These are phyloP conservation scores for Pulveroboletus frians DNA, from an alignment of 768 basidiomycete genomes.

Conservation along the genomic window DNA sequence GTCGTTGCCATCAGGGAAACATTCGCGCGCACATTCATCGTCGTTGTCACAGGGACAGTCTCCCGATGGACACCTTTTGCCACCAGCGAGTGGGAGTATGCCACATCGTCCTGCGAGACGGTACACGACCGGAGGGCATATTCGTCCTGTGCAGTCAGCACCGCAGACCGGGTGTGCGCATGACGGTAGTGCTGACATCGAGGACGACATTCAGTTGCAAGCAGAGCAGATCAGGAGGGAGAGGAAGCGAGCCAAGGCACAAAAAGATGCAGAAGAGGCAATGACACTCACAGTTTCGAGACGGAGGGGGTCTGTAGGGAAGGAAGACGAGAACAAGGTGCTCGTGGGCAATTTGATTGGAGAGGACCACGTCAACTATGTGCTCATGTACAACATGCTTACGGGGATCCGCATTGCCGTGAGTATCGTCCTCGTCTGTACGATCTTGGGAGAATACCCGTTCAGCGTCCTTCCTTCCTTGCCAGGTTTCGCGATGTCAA, in stretches of 20 bases:
- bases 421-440: slow-evolving; percentile 25
- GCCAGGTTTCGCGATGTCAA: slow-evolving; percentile 88
- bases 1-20: slow-evolving; percentile 20
- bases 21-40: slow-evolving; percentile 16
- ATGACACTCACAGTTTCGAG: slow-evolving; percentile 35
- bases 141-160: slow-evolving; percentile 27
- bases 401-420: slow-evolving; percentile 96
- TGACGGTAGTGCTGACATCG: slow-evolving; percentile 36
- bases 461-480: slow-evolving; percentile 6
- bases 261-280: slow-evolving; percentile 57
- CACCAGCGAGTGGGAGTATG: slow-evolving; percentile 30
- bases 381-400: slow-evolving; percentile 99
- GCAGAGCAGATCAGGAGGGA: slow-evolving; percentile 84
- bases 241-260: slow-evolving; percentile 68
- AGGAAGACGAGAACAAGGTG: slow-evolving; percentile 48
- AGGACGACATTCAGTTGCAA: slow-evolving; percentile 74
- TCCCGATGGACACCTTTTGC: slow-evolving; percentile 50
- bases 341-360: slow-evolving; percentile 94
- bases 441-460: background rate
- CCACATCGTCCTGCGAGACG: slow-evolving; percentile 47
- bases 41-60: slow-evolving; percentile 25
- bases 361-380: slow-evolving; percentile 98
- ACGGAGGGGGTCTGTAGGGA: slow-evolving; percentile 20
- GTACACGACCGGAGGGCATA: slow-evolving; percentile 63
- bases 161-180: slow-evolving; percentile 33